Conservation (phyloP, 2,329 filamentous ascomycete species). For the Diplodia corticola region DNA sequence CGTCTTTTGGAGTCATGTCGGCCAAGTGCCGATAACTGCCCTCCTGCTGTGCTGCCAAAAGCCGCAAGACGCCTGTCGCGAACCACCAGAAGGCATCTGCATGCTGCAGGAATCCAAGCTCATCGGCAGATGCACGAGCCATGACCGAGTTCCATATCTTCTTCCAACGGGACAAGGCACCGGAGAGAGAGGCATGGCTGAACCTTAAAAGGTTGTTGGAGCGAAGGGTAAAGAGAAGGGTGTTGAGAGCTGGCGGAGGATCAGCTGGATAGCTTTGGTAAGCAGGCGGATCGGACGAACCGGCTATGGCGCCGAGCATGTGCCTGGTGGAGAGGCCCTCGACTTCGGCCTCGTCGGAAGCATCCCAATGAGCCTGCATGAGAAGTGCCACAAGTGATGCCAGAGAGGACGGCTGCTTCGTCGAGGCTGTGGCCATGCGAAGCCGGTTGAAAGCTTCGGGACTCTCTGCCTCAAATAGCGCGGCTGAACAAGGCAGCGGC, state of each 20-base stretch:
- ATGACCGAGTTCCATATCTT: constrained; percentile 24
- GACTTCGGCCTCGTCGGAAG: neutral
- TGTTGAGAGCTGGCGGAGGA: constrained; percentile 18
- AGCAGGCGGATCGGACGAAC: constrained; percentile 12
- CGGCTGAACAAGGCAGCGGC: constrained; percentile 24
- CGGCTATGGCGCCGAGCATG: constrained; percentile 24
- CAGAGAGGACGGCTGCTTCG: neutral
- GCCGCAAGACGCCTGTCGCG: constrained; percentile 23
- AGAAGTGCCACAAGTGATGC: neutral
- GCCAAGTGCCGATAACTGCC: constrained; percentile 21
- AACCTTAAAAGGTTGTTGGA: constrained; percentile 14
- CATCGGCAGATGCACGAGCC: neutral
- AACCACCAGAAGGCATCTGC: constrained; percentile 28
- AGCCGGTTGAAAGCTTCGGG: neutral
- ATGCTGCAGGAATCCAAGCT: constrained; percentile 26
- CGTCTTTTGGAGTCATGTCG: constrained; percentile 22
- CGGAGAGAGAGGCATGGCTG: constrained; percentile 11
- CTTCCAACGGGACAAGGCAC: constrained; percentile 28
- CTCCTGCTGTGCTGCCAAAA: neutral
- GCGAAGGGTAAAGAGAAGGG: constrained; percentile 22
- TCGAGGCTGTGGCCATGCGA: neutral
- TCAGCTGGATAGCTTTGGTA: neutral
- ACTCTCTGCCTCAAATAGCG: constrained; percentile 25
- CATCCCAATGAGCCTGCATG: neutral
- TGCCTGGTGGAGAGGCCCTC: constrained; percentile 7